A percentile compares a stretch with the other conserved stretches of the same genome.
phyloP scores from a whole-genome alignment of 768 basidiomycete genomes.

The Lentinula lateritia region DNA sequence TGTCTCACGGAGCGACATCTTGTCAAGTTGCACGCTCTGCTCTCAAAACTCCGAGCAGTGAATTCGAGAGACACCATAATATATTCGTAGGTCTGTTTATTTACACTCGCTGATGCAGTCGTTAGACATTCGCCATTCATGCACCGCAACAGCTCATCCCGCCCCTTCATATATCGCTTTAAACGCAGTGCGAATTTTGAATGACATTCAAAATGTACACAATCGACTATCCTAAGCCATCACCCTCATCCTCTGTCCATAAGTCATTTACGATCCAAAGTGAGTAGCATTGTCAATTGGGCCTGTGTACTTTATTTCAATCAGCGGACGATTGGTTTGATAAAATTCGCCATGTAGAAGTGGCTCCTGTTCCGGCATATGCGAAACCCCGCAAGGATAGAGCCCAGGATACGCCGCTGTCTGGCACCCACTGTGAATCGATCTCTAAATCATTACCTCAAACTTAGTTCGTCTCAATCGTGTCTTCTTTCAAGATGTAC shows the following conservation, averaged over 20 bases:
- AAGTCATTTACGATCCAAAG: not conserved
- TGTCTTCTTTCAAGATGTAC: not conserved
- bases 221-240: not conserved
- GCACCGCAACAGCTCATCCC: slow-evolving; percentile 1
- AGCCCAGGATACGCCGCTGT: not conserved
- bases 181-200: not conserved
- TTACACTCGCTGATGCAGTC: too few relatives aligned
- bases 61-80: too few relatives aligned
- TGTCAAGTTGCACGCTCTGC: too few relatives aligned
- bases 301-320: too few relatives aligned
- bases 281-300: too few relatives aligned
- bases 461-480: not conserved
- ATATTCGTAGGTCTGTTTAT: too few relatives aligned
- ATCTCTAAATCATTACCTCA: not conserved
- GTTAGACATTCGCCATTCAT: too few relatives aligned
- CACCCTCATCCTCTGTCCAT: not conserved
- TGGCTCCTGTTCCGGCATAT: not conserved
- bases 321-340: not conserved
- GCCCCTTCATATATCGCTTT: not conserved
- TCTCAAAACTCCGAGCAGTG: too few relatives aligned
- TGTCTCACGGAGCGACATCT: too few relatives aligned
- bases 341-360: not conserved
- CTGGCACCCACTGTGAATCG: not conserved
- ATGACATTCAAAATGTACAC: not conserved
- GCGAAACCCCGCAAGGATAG: not conserved